These are phyloP conservation scores for Boletus speciosus DNA, from an alignment of 768 basidiomycete genomes.

Conservation along the genomic window DNA sequence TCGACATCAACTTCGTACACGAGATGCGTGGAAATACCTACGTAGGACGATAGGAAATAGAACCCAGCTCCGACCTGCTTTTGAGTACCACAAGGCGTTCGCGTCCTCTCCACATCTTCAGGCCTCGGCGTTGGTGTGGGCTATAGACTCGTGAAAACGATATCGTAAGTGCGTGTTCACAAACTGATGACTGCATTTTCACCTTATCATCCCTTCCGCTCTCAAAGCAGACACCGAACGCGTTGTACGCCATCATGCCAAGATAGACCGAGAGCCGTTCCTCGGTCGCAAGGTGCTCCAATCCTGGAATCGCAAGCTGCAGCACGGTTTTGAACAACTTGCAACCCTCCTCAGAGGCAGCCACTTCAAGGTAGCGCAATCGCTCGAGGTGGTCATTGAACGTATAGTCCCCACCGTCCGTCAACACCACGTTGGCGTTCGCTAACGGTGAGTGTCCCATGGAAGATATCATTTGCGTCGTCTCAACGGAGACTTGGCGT, in stretches of 20 bases:
- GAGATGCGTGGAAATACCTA: slow-evolving; percentile 24
- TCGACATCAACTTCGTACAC: neutral
- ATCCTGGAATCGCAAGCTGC: slow-evolving; percentile 59
- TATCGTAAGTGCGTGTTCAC: neutral
- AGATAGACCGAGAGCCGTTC: slow-evolving; percentile 58
- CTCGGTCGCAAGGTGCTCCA: slow-evolving; percentile 67
- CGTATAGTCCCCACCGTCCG: slow-evolving; percentile 52
- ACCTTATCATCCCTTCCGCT: slow-evolving; percentile 74
- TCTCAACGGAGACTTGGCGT: slow-evolving; percentile 65
- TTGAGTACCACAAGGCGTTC: slow-evolving; percentile 72
- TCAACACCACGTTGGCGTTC: slow-evolving; percentile 22
- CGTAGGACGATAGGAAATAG: slow-evolving; percentile 75
- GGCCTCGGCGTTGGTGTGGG: slow-evolving; percentile 51
- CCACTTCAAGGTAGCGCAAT: slow-evolving; percentile 61
- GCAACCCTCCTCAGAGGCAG: slow-evolving; percentile 46
- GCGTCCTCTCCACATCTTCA: slow-evolving; percentile 70
- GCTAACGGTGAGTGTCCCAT: slow-evolving; percentile 11
- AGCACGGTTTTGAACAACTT: slow-evolving; percentile 53
- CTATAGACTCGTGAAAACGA: slow-evolving; percentile 31
- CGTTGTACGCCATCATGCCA: slow-evolving; percentile 75
- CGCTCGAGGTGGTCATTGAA: slow-evolving; percentile 78
- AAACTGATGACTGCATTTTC: slow-evolving; percentile 8
- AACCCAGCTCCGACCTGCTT: slow-evolving; percentile 74
- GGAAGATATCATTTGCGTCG: slow-evolving; percentile 47
- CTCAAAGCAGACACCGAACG: slow-evolving; percentile 66